These are phyloP conservation scores for Cicer cuneatum DNA, from an alignment of 306 rosid species.

Conservation along the genomic window DNA sequence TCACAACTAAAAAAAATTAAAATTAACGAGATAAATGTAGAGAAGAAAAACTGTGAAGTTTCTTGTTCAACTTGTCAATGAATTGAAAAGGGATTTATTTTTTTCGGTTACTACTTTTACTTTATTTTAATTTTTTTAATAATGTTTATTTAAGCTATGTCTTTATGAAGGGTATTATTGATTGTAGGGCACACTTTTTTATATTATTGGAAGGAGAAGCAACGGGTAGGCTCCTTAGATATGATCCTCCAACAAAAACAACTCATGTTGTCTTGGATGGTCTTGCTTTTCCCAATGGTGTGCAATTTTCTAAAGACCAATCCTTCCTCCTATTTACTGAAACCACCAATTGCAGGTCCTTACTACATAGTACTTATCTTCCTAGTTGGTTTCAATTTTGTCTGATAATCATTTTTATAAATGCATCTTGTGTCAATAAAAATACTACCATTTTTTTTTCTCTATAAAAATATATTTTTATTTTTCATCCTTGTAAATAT, in stretches of 20 bases:
- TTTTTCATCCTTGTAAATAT: too few relatives aligned
- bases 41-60: too few relatives aligned
- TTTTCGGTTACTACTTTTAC: too few relatives aligned
- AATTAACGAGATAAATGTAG: too few relatives aligned
- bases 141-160: neutral
- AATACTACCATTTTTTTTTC: too few relatives aligned
- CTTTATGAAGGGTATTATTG: neutral
- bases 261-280: conserved; percentile 85
- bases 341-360: conserved; percentile 94
- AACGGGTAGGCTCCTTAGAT: conserved; percentile 88
- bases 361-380: neutral
- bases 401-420: neutral
- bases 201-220: conserved; percentile 93
- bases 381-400: neutral
- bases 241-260: conserved; percentile 85
- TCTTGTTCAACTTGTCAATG: too few relatives aligned
- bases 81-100: too few relatives aligned
- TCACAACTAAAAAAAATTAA: too few relatives aligned
- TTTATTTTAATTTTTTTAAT: too few relatives aligned
- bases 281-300: conserved; percentile 93
- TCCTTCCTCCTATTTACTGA: conserved; percentile 72
- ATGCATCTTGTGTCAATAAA: too few relatives aligned
- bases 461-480: too few relatives aligned
- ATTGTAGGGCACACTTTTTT: conserved; percentile 68
- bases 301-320: conserved; percentile 79